Evolutionary conservation across 2,329 filamentous ascomycete species (phyloP), one percentile per base, ranked within the genome.

Genomic region (Paecilomyces formosus): DNA sequence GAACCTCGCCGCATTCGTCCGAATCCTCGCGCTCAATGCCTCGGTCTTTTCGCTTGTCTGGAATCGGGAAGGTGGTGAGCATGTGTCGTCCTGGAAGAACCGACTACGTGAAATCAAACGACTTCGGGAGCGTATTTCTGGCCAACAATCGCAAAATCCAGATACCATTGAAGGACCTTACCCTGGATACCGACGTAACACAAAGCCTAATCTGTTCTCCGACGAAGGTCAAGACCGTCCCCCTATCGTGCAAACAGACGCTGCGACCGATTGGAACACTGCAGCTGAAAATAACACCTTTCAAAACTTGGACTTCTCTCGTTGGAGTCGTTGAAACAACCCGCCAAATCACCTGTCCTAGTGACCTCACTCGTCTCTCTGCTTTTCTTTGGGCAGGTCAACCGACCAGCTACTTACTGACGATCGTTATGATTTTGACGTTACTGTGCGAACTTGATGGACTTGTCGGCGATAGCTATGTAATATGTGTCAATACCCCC

Each of bases 31-130:
- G 0, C 83, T 99, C 62, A 97, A 97, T 69, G 92, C 94, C 0
- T 95, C 90, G 13, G 90, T 97, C 8, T 97, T 97, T 72, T 91
- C 89, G 1, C 83, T 88, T 52, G 92, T 97, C n/a, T 97, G 93
- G 91, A 84, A 85, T 53, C 67, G 88, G 31, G 72, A 74, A 62
- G 88, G 87, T 5, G 88, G 88, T 58, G 92, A 96, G 71, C 87
- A 96, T 68, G 82, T 94, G 30, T 94, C 91, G 11, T 90, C 90
- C 8, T 97, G 94, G 94, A 86, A 91, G 59, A 90, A 88, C 66
- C 86, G 94, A 54, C 82, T 97, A 12, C 85, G 89, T 54, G 89
- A 93, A 71, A 95, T 99, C 70, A 88, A 88, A 70, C 84, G 86
- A 52, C 81, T 99, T 55, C 85, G 92, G 28, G 90, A 95, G 53